A percentile compares a stretch with the other conserved stretches of the same genome.
Conservation (phyloP, 352 stramenopile genomes). For the Phytophthora syringae region DNA sequence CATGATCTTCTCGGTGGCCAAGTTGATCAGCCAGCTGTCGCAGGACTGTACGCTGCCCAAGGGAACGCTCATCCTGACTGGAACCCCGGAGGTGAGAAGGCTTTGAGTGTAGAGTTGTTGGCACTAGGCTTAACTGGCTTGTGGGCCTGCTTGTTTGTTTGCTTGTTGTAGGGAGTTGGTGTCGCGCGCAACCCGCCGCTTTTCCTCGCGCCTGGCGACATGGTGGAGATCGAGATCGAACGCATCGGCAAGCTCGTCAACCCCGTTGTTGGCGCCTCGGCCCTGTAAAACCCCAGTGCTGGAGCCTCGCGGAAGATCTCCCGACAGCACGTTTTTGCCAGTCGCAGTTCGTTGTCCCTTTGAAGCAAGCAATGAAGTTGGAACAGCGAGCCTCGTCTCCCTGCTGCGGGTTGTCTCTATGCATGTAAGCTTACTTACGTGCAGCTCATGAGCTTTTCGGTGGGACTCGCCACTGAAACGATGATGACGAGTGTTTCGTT, state of each 20-base stretch:
- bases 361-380: slow-evolving; percentile 17
- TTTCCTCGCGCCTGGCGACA: slow-evolving; percentile 87
- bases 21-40: slow-evolving; percentile 90
- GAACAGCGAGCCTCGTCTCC: slow-evolving; percentile 28
- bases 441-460: too few relatives aligned
- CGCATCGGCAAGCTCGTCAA: slow-evolving; percentile 90
- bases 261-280: slow-evolving; percentile 73
- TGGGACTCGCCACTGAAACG: slow-evolving; percentile 20
- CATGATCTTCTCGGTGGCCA: slow-evolving; percentile 92
- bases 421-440: too few relatives aligned
- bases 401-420: slow-evolving; percentile 24
- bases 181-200: slow-evolving; percentile 87
- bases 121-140: slow-evolving; percentile 1
- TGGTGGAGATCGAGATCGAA: slow-evolving; percentile 92
- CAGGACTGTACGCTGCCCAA: slow-evolving; percentile 89
- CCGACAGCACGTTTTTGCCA: too few relatives aligned
- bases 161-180: slow-evolving; percentile 71
- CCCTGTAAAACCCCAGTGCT: slow-evolving; percentile 52
- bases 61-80: slow-evolving; percentile 91
- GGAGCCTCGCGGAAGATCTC: too few relatives aligned
- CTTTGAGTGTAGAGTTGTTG: neutral
- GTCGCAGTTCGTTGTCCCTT: too few relatives aligned
- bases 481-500: slow-evolving; percentile 17
- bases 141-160: slow-evolving; percentile 9
- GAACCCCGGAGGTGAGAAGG: slow-evolving; percentile 80